Base-by-base conservation (phyloP, 2,329 filamentous ascomycete species). In the Graphiopsis chlorocephala region DNA sequence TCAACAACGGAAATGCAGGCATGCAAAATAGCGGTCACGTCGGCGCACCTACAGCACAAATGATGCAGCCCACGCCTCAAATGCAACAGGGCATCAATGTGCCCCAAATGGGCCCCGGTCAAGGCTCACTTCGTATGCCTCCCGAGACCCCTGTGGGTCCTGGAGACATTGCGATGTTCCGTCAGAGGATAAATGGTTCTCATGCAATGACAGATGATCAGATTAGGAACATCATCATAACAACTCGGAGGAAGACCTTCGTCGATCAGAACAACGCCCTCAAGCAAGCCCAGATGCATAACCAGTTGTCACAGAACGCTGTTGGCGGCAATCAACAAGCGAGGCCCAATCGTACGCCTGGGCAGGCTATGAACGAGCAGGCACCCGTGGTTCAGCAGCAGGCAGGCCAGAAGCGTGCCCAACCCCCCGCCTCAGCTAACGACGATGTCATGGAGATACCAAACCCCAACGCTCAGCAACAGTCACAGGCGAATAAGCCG, bases 381-480 rank as follows among this genome's bases (percentile, higher is more conserved):
- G 26, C 48, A 48, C 4, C 58, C 25, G 20, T 8, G 1, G 12
- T 14, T 28, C 60, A 62, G 60, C 59, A 61, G 25, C 53, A 56
- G 33, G 33, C 60, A 11, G 61, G 61, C 11, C 70, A 31, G 56
- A 64, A 59, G 58, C 60, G 45, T 31, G 31, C 28, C 31, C 61
- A 64, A 38, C 53, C 62, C 11, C 45, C 47, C 7, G 25, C 56
- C 1, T 17, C 47, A 25, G 45, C 76, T 11, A 79, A 75, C 61
- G 80, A 81, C 25, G 80, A 82, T 68, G 71, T 77, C 15, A 67
- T 74, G 25, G 80, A 82, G 61, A 74, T 76, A 47, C 73, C 72
- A 12, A 77, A 72, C 58, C 73, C 66, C 64, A 79, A 64, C 62
- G 64, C 65, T 29, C 48, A 53, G 42, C 67, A 20, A 64, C 61